Base-by-base conservation (phyloP, 2,329 filamentous ascomycete species). In the Helminthosporium solani region DNA sequence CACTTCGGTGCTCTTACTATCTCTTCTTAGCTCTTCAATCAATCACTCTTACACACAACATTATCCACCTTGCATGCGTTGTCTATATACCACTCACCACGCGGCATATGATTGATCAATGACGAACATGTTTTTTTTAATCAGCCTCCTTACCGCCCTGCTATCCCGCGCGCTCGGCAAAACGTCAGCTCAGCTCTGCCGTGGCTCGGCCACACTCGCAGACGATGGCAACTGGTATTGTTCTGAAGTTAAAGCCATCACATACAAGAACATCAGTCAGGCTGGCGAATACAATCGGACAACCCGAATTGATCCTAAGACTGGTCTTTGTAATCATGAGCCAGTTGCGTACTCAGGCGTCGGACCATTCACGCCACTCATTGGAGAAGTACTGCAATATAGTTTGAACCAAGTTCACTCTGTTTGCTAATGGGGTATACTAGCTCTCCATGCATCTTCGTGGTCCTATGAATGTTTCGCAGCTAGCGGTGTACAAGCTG, bases 381-480 rank as follows among this genome's bases (percentile, higher is more conserved):
- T 87, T 50, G 83, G 87, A 64, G 86, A 86, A 72, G 86, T 89
- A 73, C 70, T 81, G 12, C 68, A 7, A n/a, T 25, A 14, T 19
- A 25, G 30, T 20, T 28, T 36, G 16, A 14, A 7, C 23, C 12
- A 28, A 21, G 15, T 15, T 30, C 16, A 20, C 16, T 7, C 25
- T 11, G 25, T 21, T 23, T 46, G 39, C 47, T 50, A 37, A 50
- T 39, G 2, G n/a, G 12, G 20, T 9, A 20, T 18, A 33, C 33
- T 49, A 89, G 86, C 75, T 90, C 23, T 88, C 86, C 1, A 69
- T 88, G 51, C 84, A 89, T 65, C 77, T 90, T 61, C 84, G 87
- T 56, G 88, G 87, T 2, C 87, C 87, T 1, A 67, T 88, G 56
- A 71, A 79, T 31, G 64, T 91, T 25, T 82, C 82, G 61, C 78